Base-by-base conservation (phyloP, 345 rosid genomes). In the Populus deltoides region DNA sequence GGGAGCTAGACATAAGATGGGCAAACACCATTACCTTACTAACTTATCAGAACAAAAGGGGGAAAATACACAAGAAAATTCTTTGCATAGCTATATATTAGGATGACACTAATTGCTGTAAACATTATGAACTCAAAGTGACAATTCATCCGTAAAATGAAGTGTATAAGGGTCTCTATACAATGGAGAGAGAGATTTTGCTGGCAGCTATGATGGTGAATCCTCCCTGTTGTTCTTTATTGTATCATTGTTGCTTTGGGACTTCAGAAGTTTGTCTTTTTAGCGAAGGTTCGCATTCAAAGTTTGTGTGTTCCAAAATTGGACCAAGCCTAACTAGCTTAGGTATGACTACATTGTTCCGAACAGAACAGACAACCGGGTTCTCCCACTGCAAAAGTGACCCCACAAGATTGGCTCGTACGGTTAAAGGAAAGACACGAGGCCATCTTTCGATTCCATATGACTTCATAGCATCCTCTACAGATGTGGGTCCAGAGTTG, bases 361-460 rank as follows among this genome's bases (percentile, higher is more conserved):
- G 85, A 1, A 83, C 85, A 63, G 88, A 84, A 77, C 99, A 92
- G 45, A 87, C 94, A 29, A 88, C 76, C 1, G 94, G 96, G 69
- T 92, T 90, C 35, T 90, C 97, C 97, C 97, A 93, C 81, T 94
- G 98, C 84, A 94, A 75, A 73, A 94, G 85, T 0, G 92, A 88
- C 38, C 97, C 99, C 3, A 92, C 97, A 33, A 93, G 70, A 72
- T 93, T 89, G 35, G 94, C 94, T 2, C 94, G 89, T 18, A 93
- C 66, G 17, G 97, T 91, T 67, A 92, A 76, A 1, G 97, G 98
- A 80, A 92, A 90, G 18, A 93, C 79, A 1, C 90, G 92, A 4
- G 91, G 81, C 96, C 96, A 90, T 81, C 99, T 89, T 70, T 93
- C 94, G 0, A 76, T 87, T 82, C 85, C 96, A 68, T 90, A 91